Conservation (phyloP, 1,284 basidiomycete genomes). For the Ganoderma lucidum region DNA sequence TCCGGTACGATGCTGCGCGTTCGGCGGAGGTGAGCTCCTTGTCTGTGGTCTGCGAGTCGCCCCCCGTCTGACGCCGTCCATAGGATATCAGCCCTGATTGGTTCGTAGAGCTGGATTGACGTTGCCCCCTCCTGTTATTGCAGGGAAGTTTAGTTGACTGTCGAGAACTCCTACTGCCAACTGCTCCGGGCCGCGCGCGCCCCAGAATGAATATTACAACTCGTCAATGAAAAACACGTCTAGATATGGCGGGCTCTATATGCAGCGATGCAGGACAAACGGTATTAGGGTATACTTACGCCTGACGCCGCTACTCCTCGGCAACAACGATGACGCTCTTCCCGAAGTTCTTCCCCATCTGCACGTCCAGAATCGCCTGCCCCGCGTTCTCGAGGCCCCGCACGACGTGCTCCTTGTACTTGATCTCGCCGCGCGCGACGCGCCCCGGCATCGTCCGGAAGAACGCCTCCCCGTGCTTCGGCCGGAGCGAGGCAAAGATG, state of each 20-base stretch:
- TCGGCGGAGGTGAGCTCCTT: background rate
- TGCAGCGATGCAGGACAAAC: too few species aligned
- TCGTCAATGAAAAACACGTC: too few species aligned
- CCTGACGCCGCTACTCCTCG: too few species aligned
- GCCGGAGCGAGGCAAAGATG: conserved; percentile 52
- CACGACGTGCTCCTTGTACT: conserved; percentile 62
- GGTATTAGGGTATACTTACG: too few species aligned
- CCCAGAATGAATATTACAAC: too few species aligned
- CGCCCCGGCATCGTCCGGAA: conserved; percentile 59
- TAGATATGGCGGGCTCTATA: too few species aligned
- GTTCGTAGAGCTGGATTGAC: background rate
- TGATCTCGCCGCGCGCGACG: conserved; percentile 64
- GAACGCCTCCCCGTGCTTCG: conserved; percentile 52
- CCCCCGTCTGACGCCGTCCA: background rate
- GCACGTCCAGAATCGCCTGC: conserved; percentile 59
- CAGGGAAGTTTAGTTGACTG: background rate
- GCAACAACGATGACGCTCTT: conserved; percentile 65
- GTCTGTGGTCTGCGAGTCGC: background rate
- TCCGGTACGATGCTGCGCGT: background rate
- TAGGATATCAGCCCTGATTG: background rate
- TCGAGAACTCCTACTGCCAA: too few species aligned
- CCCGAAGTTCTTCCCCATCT: conserved; percentile 63
- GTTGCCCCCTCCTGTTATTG: background rate
- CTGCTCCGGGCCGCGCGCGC: too few species aligned
- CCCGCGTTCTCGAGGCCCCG: conserved; percentile 61